Conservation (phyloP, 345 rosid species). For the Sonneratia alba region DNA sequence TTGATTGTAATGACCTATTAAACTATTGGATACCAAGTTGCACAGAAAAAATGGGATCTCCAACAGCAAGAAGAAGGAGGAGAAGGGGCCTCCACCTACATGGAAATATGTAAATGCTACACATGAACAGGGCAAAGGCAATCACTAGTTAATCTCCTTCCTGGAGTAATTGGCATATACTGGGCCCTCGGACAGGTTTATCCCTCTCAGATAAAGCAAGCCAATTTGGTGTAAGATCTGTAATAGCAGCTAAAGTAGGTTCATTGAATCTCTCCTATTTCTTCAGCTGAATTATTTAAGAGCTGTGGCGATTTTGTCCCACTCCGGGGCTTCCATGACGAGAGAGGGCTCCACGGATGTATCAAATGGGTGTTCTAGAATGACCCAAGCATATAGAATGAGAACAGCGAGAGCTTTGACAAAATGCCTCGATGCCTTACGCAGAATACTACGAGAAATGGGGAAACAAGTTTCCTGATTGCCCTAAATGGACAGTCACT, state of each 20-base stretch:
- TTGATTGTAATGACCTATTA: too few species aligned
- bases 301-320: background rate
- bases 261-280: background rate
- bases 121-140: background rate
- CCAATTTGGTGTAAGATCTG: constrained; percentile 2
- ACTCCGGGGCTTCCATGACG: background rate
- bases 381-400: background rate
- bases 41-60: too few species aligned
- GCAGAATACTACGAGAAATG: background rate
- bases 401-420: too few species aligned
- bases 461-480: too few species aligned
- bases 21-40: too few species aligned
- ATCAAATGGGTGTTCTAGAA: background rate
- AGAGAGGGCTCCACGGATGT: background rate
- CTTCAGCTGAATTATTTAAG: background rate
- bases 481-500: too few species aligned
- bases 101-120: background rate
- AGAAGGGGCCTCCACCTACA: too few species aligned
- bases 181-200: background rate
- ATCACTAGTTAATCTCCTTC: background rate
- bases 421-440: background rate
- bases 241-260: background rate
- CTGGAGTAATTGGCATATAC: background rate
- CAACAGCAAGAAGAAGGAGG: too few species aligned
- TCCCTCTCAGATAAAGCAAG: background rate